A percentile compares a stretch with the other conserved stretches of the same genome.
phyloP scores from a whole-genome alignment of 192 early-diverging fungal genomes.

The Linnemannia schmuckeri region DNA sequence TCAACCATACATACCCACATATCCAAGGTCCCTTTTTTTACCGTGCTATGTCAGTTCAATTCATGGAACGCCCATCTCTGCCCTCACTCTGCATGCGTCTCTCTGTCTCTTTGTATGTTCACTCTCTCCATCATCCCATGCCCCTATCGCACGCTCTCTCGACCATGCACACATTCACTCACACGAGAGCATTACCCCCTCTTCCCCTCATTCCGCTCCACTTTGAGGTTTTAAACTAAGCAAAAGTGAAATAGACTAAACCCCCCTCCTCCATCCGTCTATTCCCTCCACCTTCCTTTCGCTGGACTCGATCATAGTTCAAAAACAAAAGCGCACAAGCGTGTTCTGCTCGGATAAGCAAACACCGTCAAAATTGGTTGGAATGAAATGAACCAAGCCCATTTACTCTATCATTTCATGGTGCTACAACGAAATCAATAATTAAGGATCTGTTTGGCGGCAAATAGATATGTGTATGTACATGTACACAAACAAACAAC shows the following conservation, averaged over 20 bases:
- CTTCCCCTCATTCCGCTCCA: background rate
- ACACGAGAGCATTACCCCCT: background rate
- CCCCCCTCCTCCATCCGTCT: background rate
- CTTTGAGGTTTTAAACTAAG: background rate
- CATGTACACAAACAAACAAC: background rate
- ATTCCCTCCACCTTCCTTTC: background rate
- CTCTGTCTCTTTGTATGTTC: background rate
- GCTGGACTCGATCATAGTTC: background rate
- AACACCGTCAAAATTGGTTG: too few relatives aligned
- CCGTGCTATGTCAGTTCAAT: too few relatives aligned
- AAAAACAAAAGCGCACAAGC: too few relatives aligned
- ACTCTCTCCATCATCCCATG: background rate
- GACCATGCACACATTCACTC: background rate
- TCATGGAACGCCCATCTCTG: too few relatives aligned
- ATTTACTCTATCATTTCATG: too few relatives aligned
- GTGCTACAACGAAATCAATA: background rate
- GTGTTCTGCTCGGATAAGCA: too few relatives aligned
- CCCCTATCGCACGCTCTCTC: background rate
- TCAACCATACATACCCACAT: too few relatives aligned
- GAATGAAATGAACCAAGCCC: too few relatives aligned
- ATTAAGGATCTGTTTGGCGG: background rate
- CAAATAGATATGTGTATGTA: too few relatives aligned
- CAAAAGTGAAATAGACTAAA: background rate
- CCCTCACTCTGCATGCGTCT: too few relatives aligned
- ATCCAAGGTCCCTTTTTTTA: too few relatives aligned